Percentiles rank a stretch among this genome's conserved stretches.
Evolutionary conservation across 202 grass and related monocot species (phyloP).

Genomic region (Musa balbisiana): DNA sequence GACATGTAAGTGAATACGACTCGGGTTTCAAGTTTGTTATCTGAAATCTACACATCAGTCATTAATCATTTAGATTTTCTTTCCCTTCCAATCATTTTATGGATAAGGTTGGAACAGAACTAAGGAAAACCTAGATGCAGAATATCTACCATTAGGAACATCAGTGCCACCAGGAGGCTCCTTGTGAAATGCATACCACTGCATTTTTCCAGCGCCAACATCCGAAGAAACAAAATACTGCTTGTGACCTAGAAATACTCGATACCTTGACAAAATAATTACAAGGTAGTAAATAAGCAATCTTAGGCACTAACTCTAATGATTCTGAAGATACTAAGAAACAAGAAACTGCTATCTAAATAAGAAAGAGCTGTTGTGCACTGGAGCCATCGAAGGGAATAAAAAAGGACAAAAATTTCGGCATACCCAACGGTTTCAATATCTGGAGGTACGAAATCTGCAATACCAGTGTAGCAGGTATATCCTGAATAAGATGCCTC

Average conservation of each 20-base stretch:
- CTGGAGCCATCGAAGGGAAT: neutral
- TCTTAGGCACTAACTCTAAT: neutral
- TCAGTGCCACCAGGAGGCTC: constrained; percentile 82
- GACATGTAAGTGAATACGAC: no score
- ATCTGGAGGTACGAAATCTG: constrained; percentile 89
- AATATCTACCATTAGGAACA: constrained; percentile 66
- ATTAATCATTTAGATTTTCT: no score
- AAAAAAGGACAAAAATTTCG: constrained; percentile 3
- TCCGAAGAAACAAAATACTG: constrained; percentile 99
- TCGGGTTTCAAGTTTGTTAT: no score
- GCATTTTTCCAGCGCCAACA: constrained; percentile 96
- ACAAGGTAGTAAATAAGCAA: neutral
- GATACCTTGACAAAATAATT: constrained; percentile 47
- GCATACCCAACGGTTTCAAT: constrained; percentile 92
- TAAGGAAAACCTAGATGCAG: neutral
- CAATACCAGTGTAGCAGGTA: constrained; percentile 96
- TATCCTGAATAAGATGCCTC: constrained; percentile 87
- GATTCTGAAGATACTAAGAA: neutral
- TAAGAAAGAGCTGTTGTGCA: neutral
- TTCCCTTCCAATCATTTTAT: no score
- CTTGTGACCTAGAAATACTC: constrained; percentile 96
- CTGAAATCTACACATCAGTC: no score
- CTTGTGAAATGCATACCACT: constrained; percentile 98
- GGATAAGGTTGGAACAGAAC: no score
- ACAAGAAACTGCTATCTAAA: neutral